Evolutionary conservation across 345 rosid genomes (phyloP), one percentile per base, ranked within the genome.

Genomic region (Rhizophora mangle): DNA sequence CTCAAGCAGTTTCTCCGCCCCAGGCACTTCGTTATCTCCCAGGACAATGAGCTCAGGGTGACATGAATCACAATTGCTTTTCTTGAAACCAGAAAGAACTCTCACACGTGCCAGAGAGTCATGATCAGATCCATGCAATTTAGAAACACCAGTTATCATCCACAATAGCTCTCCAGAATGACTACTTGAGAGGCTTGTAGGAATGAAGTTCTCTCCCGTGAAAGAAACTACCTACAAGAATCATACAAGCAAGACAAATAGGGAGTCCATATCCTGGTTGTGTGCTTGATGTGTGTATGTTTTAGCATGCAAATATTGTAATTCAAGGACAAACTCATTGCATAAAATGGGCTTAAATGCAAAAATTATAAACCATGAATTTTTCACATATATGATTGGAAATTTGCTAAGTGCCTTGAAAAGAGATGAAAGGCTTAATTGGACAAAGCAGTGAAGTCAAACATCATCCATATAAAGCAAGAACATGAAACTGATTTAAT

Each of bases 141-240:
- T 87, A 9, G 97, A 92, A 36, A 84, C 87, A 16, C 99, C 96
- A 0, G 90, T 85, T 64, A 89, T 87, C 84, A 86, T 80, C 97
- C 97, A 89, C 68, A 87, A 71, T 37, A 82, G 70, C 65, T 74
- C 84, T n/a, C 71, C 74, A 9, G 82, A 74, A 37, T 69, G 68
- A 76, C 92, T 82, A 49, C 83, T 43, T 2, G 77, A 72, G 43
- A 89, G 68, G 74, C 92, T 83, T 32, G 97, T 91, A 1, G 97
- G 96, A 66, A 91, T 81, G 83, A 91, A 89, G 72, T 65, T 82
- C 63, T 87, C 96, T 65, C 85, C 89, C 5, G 58, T 68, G 11
- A 83, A 72, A 26, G 84, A 75, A 37, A 86, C 72, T 68, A 85
- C 84, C 99, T 89, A 79, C 36, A 79, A 72, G 47, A 76, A 62